Percentiles rank a stretch among this genome's conserved stretches.
phyloP scores from a whole-genome alignment of 2,329 filamentous ascomycete genomes.

The Leptosphaerulina australis region DNA sequence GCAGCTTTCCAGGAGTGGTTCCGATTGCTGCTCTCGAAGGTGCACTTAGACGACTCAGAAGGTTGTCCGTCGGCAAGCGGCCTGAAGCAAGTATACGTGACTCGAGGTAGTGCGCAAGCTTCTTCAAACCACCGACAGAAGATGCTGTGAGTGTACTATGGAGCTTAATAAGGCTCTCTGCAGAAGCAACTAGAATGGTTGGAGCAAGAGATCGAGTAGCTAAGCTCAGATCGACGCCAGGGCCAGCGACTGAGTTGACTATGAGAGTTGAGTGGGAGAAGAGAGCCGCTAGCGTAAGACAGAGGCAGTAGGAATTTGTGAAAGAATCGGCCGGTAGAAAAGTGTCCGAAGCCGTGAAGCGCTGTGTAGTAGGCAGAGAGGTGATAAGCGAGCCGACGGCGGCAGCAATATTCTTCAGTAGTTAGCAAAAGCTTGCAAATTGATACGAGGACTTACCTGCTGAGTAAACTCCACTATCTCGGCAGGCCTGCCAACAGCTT shows the following conservation, averaged over 20 bases:
- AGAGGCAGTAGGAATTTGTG: constrained; percentile 77
- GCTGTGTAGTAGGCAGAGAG: constrained; percentile 75
- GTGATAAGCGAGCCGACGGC: constrained; percentile 79
- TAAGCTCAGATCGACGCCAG: constrained; percentile 71
- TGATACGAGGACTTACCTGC: constrained; percentile 49
- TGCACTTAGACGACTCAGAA: constrained; percentile 67
- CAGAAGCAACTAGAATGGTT: constrained; percentile 80
- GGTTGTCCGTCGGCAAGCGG: constrained; percentile 70
- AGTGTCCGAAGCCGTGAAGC: constrained; percentile 74
- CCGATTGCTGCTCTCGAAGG: constrained; percentile 65
- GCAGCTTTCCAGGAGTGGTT: constrained; percentile 72
- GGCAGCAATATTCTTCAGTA: constrained; percentile 77
- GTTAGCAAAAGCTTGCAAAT: constrained; percentile 16
- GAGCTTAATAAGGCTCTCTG: constrained; percentile 71
- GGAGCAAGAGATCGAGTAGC: constrained; percentile 78
- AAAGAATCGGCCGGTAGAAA: constrained; percentile 86
- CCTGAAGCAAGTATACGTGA: constrained; percentile 73
- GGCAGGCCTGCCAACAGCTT: constrained; percentile 53
- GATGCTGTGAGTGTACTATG: constrained; percentile 67
- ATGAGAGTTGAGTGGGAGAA: constrained; percentile 85
- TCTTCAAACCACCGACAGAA: constrained; percentile 67
- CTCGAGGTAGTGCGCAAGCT: constrained; percentile 73
- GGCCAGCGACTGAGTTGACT: constrained; percentile 84
- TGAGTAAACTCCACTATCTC: constrained; percentile 85
- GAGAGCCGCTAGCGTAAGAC: constrained; percentile 79